Evolutionary conservation across 163 green algal species (phyloP), one percentile per base, ranked within the genome.

Genomic region (Chlorella variabilis): DNA sequence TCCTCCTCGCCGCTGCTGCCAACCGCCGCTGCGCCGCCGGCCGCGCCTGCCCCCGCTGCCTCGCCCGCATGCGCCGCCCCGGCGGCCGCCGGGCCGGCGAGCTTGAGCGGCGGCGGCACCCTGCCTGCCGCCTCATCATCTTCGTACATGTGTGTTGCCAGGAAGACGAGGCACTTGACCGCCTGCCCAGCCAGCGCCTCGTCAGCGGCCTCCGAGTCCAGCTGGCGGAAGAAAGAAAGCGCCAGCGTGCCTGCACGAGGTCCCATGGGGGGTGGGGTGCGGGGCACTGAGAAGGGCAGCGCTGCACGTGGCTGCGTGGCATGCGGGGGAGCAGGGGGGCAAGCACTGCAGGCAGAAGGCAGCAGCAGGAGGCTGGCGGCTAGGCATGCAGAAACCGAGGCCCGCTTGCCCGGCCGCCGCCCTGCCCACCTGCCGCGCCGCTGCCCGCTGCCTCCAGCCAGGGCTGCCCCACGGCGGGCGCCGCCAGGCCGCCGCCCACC

Each of bases 101-200:
- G 13, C 76, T 65, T 36, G 33, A 84, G 42, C 11, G 69, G 78
- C 41, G 65, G 68, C 4, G 49, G 58, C 58, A 86, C 69, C 31
- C 71, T 68, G 21, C 85, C 83, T 36, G 83, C 82, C 13, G 76
- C 81, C 23, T 21, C 54, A 54, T 91, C 88, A 9, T 54, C 78
- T 2, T 83, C 75, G n/a, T 83, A 71, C 81, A 96, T 88, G 8
- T 56, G 49, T 8, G 56, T 75, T 9, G 88, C 85, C 29, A 97
- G 81, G 36, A 87, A 86, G 8, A 92, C 91, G 4, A 98, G 77
- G 82, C 93, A 96, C 88, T 97, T 97, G 36, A 97, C 90, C 0
- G 91, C 89, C 85, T 97, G 84, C 74, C 77, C 67, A 31, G 81
- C 91, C 70, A 95, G 83, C n/a, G 67, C 85, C 31, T 95, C 95